Percentiles rank a stretch among this genome's conserved stretches.
Conservation (phyloP, 2,329 filamentous ascomycete species). For the Exophiala spinifera region DNA sequence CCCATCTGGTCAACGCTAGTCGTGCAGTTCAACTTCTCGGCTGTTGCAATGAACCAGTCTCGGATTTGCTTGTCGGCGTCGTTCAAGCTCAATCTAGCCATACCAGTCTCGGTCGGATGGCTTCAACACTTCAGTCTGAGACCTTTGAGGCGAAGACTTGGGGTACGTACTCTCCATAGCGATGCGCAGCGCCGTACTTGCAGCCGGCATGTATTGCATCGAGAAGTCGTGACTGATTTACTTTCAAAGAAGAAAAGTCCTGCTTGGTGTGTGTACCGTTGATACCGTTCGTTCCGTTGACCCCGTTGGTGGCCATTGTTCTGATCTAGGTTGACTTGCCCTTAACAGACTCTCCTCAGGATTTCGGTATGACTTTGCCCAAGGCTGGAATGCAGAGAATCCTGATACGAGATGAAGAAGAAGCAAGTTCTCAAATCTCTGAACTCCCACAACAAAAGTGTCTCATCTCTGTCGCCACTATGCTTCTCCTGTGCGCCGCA, state of each 20-base stretch:
- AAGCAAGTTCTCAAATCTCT: too few relatives aligned
- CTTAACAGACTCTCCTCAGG: too few relatives aligned
- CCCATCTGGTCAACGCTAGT: constrained; percentile 72
- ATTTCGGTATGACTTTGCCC: too few relatives aligned
- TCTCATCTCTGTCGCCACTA: too few relatives aligned
- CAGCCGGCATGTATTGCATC: constrained; percentile 29
- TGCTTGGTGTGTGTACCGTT: constrained; percentile 21
- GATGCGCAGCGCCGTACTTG: constrained; percentile 29
- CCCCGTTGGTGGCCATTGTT: constrained; percentile 18
- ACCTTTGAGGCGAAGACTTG: background rate
- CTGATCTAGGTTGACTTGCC: background rate
- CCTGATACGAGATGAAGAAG: too few relatives aligned
- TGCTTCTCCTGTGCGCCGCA: too few relatives aligned
- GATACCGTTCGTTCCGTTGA: constrained; percentile 17
- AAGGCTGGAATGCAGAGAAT: too few relatives aligned
- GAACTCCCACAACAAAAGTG: too few relatives aligned
- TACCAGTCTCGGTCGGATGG: constrained; percentile 49
- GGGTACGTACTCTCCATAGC: constrained; percentile 27
- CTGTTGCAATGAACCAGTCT: constrained; percentile 70
- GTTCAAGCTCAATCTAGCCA: constrained; percentile 70
- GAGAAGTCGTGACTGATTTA: constrained; percentile 28
- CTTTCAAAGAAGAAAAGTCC: constrained; percentile 27
- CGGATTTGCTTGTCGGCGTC: constrained; percentile 69
- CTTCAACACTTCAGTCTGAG: background rate
- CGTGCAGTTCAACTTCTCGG: constrained; percentile 61